Base-by-base conservation (phyloP, 441 rosid genomes). In the Eruca vesicaria region DNA sequence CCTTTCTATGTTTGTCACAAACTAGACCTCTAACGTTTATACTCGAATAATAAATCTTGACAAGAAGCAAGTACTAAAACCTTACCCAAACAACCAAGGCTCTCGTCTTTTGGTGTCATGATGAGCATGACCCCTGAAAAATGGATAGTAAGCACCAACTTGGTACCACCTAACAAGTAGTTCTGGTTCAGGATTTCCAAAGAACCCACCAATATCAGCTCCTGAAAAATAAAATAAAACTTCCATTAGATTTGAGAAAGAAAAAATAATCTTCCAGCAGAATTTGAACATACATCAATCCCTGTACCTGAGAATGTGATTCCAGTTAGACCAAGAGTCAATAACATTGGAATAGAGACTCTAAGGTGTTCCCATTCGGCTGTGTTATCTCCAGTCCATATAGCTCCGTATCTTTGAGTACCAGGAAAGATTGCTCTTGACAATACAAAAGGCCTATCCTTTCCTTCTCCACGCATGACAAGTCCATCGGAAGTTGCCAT, bases 41-140 rank as follows among this genome's bases (percentile, higher is more conserved):
- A 28, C 45, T 65, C 0, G 18, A 2, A 64, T 60, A 26, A 31
- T 3, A 45, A 7, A 6, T n/a, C 2, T 7, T 12, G 11, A 10
- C 3, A 50, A 7, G 52, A 60, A 23, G 41, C 9, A 19, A 28
- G 79, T 0, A 29, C 2, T 20, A 69, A 62, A 14, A 57, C 69
- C 78, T 80, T 90, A 96, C 99, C 99, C 99, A 74, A 94, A 94
- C 74, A 91, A 78, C 98, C 98, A 96, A 76, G 98, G 99, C 69
- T 96, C 99, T 63, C 99, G 91, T 84, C 99, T 85, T 83, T 88
- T 96, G 20, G 98, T 94, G 82, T 96, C 99, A 61, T 90, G 98
- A 83, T 96, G 99, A 55, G 99, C 97, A 84, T 96, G 99, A 4
- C 79, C 98, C 83, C 99, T 89, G 80, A 94, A 96, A 86, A 96